Evolutionary conservation across 805 yeast species (phyloP).

Genomic region (Candida maris): DNA sequence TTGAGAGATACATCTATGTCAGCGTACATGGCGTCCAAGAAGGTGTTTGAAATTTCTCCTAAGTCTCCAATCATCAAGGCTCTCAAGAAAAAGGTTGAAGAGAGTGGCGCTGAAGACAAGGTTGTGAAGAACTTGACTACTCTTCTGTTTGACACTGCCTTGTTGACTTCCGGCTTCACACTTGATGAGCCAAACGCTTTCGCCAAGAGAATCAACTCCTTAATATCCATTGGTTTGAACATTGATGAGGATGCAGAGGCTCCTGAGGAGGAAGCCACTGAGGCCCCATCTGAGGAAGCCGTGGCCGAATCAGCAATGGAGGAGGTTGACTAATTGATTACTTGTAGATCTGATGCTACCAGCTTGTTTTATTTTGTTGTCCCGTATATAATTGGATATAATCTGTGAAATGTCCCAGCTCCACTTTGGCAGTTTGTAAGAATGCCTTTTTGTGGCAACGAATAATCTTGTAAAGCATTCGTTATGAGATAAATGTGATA

Average conservation of each 20-base stretch:
- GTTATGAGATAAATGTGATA: no score
- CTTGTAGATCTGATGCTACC: background rate
- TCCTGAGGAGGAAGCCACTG: slow-evolving; percentile 38
- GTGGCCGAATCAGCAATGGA: slow-evolving; percentile 96
- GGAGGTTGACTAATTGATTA: slow-evolving; percentile 78
- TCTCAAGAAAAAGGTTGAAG: slow-evolving; percentile 93
- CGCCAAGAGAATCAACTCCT: slow-evolving; percentile 96
- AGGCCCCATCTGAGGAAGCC: slow-evolving; percentile 56
- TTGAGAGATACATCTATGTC: slow-evolving; percentile 98
- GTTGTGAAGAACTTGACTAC: slow-evolving; percentile 97
- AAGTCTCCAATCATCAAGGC: slow-evolving; percentile 92
- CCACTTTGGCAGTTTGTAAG: no score
- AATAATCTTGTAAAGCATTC: no score
- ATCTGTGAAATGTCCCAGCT: no score
- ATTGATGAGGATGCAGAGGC: slow-evolving; percentile 77
- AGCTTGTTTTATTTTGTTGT: slow-evolving; percentile 1
- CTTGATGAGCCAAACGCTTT: slow-evolving; percentile 97
- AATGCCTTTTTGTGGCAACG: no score
- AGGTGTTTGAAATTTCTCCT: slow-evolving; percentile 98
- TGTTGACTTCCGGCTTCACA: slow-evolving; percentile 97
- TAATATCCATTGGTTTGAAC: slow-evolving; percentile 96
- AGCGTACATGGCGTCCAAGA: slow-evolving; percentile 98
- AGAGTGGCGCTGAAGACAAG: slow-evolving; percentile 97
- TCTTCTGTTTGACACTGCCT: slow-evolving; percentile 94
- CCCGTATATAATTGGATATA: slow-evolving; percentile 2